Percentiles rank a stretch among this genome's conserved stretches.
Evolutionary conservation across 1,284 basidiomycete genomes (phyloP).

Genomic region (Pyrrhoderma lamaoense): DNA sequence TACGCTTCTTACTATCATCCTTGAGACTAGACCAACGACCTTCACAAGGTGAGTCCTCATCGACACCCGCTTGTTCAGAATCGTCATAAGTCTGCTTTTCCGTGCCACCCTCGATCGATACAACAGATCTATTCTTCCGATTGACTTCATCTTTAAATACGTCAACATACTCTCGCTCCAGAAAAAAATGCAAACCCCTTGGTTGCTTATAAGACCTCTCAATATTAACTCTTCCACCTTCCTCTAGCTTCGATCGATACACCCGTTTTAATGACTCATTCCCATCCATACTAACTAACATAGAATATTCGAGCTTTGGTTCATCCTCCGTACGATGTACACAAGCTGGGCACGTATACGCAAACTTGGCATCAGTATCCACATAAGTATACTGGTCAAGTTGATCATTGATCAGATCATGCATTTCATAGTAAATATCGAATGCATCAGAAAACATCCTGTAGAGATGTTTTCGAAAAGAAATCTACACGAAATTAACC

Average conservation of each 20-base stretch:
- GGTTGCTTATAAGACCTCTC: conserved; percentile 16
- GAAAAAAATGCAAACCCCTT: conserved; percentile 14
- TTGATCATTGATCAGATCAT: background rate
- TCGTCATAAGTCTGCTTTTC: conserved; percentile 13
- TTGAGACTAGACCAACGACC: conserved; percentile 15
- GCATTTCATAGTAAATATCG: conserved; percentile 21
- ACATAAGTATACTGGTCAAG: conserved; percentile 8
- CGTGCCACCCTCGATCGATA: background rate
- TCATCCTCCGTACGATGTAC: conserved; percentile 21
- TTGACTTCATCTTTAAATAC: conserved; percentile 22
- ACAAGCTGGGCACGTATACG: conserved; percentile 26
- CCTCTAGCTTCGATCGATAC: background rate
- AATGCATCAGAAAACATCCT: conserved; percentile 18
- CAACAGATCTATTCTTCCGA: background rate
- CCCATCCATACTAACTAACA: conserved; percentile 28
- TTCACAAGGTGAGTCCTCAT: conserved; percentile 4
- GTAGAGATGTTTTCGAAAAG: background rate
- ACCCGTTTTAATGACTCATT: conserved; percentile 29
- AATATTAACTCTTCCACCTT: conserved; percentile 3
- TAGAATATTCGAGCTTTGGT: conserved; percentile 19
- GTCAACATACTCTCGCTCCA: conserved; percentile 22
- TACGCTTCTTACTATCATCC: conserved; percentile 13
- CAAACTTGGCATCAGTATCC: conserved; percentile 7
- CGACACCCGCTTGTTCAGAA: no score
- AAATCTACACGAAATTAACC: background rate